Evolutionary conservation across 257 asterid species (phyloP).

Genomic region (Pogostemon cablin): DNA sequence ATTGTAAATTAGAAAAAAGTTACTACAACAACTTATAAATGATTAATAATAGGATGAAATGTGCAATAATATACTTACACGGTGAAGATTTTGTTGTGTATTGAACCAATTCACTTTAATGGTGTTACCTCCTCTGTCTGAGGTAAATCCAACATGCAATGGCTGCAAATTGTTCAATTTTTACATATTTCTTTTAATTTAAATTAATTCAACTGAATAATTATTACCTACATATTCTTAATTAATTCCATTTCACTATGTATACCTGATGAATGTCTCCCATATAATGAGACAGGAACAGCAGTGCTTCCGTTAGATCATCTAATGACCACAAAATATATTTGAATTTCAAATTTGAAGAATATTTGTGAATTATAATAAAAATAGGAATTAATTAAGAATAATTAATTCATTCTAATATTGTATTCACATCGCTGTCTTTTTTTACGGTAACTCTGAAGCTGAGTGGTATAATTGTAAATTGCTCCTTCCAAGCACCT

Average conservation of each 20-base stretch:
- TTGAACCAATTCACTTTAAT: conserved; percentile 38
- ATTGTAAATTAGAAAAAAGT: too few relatives aligned
- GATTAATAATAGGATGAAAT: too few relatives aligned
- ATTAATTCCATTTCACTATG: neutral
- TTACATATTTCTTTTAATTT: neutral
- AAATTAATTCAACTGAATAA: neutral
- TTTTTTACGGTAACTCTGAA: conserved; percentile 3
- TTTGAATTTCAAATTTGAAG: neutral
- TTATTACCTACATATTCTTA: neutral
- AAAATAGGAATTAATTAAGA: neutral
- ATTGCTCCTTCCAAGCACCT: conserved; percentile 40
- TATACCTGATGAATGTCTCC: conserved; percentile 48
- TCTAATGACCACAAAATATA: conserved; percentile 9
- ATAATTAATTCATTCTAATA: too few relatives aligned
- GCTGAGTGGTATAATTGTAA: conserved; percentile 35
- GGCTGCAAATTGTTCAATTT: conserved; percentile 33
- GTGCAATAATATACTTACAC: too few relatives aligned
- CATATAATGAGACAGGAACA: conserved; percentile 40
- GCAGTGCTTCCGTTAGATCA: conserved; percentile 42
- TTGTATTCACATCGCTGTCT: conserved; percentile 15
- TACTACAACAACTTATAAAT: too few relatives aligned
- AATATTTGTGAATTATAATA: neutral
- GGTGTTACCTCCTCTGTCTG: conserved; percentile 42
- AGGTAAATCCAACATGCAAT: conserved; percentile 37
- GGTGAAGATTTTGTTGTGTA: conserved; percentile 30